phyloP scores from a whole-genome alignment of 371 early-diverging fungal species.

The Apophysomyces ossiformis region DNA sequence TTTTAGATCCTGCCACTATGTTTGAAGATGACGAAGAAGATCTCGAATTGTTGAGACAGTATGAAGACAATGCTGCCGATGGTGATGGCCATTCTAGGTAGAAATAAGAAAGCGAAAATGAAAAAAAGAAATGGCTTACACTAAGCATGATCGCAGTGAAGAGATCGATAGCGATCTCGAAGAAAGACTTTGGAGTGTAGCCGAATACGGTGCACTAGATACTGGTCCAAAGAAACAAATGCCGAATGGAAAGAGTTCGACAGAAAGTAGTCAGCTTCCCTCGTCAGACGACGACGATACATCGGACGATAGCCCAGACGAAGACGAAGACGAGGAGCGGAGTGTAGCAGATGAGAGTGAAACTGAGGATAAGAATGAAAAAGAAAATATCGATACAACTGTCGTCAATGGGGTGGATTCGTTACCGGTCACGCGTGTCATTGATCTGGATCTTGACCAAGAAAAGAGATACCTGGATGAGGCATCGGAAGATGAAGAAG shows the following conservation, averaged over 20 bases:
- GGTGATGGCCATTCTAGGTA: slow-evolving; percentile 5
- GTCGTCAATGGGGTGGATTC: background rate
- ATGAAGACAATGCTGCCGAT: background rate
- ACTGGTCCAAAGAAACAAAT: background rate
- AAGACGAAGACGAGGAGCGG: background rate
- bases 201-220: background rate
- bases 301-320: background rate
- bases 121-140: background rate
- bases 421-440: background rate
- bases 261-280: background rate
- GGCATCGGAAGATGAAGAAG: background rate
- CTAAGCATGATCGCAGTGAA: background rate
- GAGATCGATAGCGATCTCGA: slow-evolving; percentile 5
- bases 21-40: slow-evolving; percentile 8
- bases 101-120: background rate
- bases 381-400: background rate
- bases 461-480: slow-evolving; percentile 1
- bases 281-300: background rate
- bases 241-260: background rate
- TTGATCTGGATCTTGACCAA: slow-evolving; percentile 5
- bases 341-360: background rate
- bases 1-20: background rate
- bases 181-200: slow-evolving; percentile 4
- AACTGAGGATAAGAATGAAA: background rate
- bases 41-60: slow-evolving; percentile 5